These are phyloP conservation scores for Begonia masoniana DNA, from an alignment of 306 rosid species.

Conservation along the genomic window DNA sequence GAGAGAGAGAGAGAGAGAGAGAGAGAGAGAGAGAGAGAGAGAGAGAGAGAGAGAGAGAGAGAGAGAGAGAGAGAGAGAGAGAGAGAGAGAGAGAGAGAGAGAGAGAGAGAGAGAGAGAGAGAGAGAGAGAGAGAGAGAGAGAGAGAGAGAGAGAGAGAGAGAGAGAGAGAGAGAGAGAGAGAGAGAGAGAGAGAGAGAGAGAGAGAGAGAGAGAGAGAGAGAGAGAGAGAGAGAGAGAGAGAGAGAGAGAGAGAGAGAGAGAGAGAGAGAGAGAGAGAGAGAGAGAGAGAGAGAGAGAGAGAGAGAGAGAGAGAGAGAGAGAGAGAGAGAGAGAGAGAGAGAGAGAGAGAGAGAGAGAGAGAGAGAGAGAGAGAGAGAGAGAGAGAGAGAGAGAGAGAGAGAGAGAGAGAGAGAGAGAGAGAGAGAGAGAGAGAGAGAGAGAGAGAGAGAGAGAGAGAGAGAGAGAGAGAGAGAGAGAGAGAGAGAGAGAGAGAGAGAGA, in stretches of 20 bases:
- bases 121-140: background rate
- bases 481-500: background rate
- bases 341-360: background rate
- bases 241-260: background rate
- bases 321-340: background rate
- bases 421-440: background rate
- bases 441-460: background rate
- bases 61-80: background rate
- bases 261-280: background rate
- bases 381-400: background rate
- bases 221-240: background rate
- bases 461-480: background rate
- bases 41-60: background rate
- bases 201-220: background rate
- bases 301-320: background rate
- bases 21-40: background rate
- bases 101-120: background rate
- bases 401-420: background rate
- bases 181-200: background rate
- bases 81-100: background rate
- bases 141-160: background rate
- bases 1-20: background rate
- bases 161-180: background rate
- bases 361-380: background rate
- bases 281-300: background rate